Evolutionary conservation across 306 rosid genomes (phyloP), one percentile per base, ranked within the genome.

Genomic region (Glycine soja): DNA sequence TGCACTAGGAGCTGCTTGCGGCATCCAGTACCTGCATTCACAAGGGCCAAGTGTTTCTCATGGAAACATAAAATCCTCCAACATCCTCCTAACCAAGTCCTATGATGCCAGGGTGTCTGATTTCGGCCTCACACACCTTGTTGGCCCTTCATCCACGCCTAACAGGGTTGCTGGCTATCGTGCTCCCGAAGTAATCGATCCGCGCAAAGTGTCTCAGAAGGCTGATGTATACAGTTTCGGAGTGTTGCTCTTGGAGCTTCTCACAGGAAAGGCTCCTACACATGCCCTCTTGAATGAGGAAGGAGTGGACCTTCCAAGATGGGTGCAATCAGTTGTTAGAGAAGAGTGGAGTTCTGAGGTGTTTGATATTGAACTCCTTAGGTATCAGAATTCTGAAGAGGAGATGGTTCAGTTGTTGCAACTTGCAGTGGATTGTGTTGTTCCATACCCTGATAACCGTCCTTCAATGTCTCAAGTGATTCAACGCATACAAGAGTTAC

Each of bases 221-320:
- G 94, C 94, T 3, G 92, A 90, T 63, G 88, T 90, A 8, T 90
- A 90, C 75, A 88, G 94, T 79, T 90, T 90, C 7, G 94, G 94
- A 0, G 94, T 90, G 19, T 69, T 90, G 80, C 88, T 90, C 30
- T 84, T 90, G 82, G 94, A 90, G 43, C 94, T 90, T 52, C 83
- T 90, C 12, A 90, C 94, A 10, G 94, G 94, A 45, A 90, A 90
- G 74, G 90, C 94, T 63, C 94, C 94, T 0, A 87, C 90, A 42
- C 92, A 90, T 24, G 70, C 90, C 10, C 80, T 88, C 72, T 70
- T 87, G 79, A 87, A 87, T 8, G 94, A 90, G 84, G 94, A 90
- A 76, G 94, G 94, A 40, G 92, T 90, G 19, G 94, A 90, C 75
- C 91, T 90, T 13, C 92, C 92, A 0, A 88, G 94, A 84, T 90